Evolutionary conservation across 495 filamentous ascomycete species (phyloP).

Genomic region (Paragyromitra xinjiangensis): DNA sequence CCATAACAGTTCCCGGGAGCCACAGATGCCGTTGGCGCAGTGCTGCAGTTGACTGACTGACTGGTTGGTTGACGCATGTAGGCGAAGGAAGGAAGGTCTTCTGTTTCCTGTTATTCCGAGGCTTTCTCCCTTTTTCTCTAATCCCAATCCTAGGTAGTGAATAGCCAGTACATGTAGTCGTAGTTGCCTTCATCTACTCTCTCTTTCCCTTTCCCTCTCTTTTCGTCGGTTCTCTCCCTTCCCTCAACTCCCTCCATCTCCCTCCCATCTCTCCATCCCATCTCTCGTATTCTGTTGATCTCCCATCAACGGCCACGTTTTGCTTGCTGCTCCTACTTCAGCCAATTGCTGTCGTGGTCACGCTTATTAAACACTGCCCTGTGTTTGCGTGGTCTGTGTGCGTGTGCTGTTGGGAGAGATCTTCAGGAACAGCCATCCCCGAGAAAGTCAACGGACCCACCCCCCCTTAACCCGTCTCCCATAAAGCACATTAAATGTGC

Average conservation of each 20-base stretch:
- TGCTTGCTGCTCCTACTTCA: conserved; percentile 18
- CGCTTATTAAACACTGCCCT: conserved; percentile 18
- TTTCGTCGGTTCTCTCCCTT: neutral
- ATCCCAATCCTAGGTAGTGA: conserved; percentile 15
- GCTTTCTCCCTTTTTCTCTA: conserved; percentile 33
- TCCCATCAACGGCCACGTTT: conserved; percentile 40
- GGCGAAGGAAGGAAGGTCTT: conserved; percentile 2
- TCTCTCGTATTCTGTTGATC: conserved; percentile 19
- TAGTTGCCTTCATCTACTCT: conserved; percentile 16
- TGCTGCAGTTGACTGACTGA: conserved; percentile 12
- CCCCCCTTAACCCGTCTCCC: conserved; percentile 33
- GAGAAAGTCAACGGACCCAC: conserved; percentile 24
- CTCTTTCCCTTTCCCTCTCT: conserved; percentile 21
- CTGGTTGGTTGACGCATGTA: conserved; percentile 35
- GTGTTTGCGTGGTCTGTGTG: conserved; percentile 32
- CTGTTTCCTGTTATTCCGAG: conserved; percentile 40
- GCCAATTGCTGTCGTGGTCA: conserved; percentile 27
- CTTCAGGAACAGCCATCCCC: conserved; percentile 43
- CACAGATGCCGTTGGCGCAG: conserved; percentile 23
- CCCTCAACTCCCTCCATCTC: neutral
- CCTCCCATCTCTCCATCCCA: conserved; percentile 3
- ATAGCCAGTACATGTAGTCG: neutral
- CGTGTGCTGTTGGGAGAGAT: conserved; percentile 49
- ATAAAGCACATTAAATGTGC: conserved; percentile 33
- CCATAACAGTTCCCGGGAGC: conserved; percentile 26